A percentile compares a stretch with the other conserved stretches of the same genome.
phyloP scores from a whole-genome alignment of 768 basidiomycete species.

The Rickenella mellea region DNA sequence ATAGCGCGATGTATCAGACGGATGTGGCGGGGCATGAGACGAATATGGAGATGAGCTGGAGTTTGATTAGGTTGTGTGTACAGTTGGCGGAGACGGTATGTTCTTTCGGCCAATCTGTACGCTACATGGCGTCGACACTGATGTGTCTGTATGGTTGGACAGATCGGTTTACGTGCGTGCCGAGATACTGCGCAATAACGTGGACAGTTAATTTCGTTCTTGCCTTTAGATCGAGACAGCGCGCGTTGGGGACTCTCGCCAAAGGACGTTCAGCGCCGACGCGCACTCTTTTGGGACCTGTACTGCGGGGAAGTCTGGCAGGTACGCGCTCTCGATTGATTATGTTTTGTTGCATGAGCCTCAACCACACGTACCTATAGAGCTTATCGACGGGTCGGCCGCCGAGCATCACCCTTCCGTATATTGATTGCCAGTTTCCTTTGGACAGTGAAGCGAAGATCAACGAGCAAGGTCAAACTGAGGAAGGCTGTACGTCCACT shows the following conservation, averaged over 20 bases:
- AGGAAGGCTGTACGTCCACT: conserved; percentile 38
- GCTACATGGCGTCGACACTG: no score
- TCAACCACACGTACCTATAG: conserved; percentile 22
- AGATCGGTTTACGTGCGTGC: conserved; percentile 66
- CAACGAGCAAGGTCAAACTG: conserved; percentile 32
- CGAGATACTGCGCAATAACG: conserved; percentile 44
- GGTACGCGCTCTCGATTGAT: conserved; percentile 27
- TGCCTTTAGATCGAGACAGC: conserved; percentile 52
- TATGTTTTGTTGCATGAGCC: conserved; percentile 19
- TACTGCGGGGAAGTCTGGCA: conserved; percentile 65
- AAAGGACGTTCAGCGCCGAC: conserved; percentile 54
- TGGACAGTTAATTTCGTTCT: conserved; percentile 51
- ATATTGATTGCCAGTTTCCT: conserved; percentile 60
- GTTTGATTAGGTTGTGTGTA: conserved; percentile 48
- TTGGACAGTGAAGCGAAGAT: conserved; percentile 41
- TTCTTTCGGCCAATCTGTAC: conserved; percentile 13
- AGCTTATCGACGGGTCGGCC: conserved; percentile 64
- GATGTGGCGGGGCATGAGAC: conserved; percentile 54
- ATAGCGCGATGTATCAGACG: conserved; percentile 57
- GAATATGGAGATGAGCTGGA: conserved; percentile 69
- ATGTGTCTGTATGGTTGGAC: conserved; percentile 15
- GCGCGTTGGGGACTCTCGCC: conserved; percentile 52
- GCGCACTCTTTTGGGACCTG: conserved; percentile 70
- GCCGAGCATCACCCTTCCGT: conserved; percentile 53
- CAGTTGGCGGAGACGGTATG: conserved; percentile 58